phyloP scores from a whole-genome alignment of 129 eudicot genomes.

The Arctium lappa region DNA sequence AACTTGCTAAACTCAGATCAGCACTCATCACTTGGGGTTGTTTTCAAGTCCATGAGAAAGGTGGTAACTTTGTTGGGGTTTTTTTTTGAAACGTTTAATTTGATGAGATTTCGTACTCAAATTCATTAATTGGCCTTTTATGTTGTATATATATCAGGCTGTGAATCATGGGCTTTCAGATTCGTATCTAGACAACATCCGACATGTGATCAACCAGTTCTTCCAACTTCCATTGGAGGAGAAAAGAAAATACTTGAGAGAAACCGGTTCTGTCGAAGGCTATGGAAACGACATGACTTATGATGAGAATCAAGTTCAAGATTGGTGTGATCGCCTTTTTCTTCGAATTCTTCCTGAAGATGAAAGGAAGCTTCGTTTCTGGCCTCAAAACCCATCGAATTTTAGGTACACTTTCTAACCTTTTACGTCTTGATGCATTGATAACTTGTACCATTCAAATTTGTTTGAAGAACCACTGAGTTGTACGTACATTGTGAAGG shows the following conservation, averaged over 20 bases:
- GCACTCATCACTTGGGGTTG: slow-evolving; percentile 70
- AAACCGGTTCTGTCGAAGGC: slow-evolving; percentile 50
- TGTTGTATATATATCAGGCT: slow-evolving; percentile 39
- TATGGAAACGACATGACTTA: slow-evolving; percentile 61
- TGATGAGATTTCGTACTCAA: too few species aligned
- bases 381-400: slow-evolving; percentile 52
- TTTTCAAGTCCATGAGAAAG: slow-evolving; percentile 65
- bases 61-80: too few species aligned
- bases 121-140: too few species aligned
- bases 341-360: slow-evolving; percentile 45
- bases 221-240: slow-evolving; percentile 61
- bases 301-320: slow-evolving; percentile 52
- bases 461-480: not conserved
- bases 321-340: slow-evolving; percentile 70
- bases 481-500: slow-evolving; percentile 28
- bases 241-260: slow-evolving; percentile 49
- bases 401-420: slow-evolving; percentile 32
- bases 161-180: slow-evolving; percentile 45
- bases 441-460: not conserved
- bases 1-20: slow-evolving; percentile 45
- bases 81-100: too few species aligned
- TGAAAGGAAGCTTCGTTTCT: slow-evolving; percentile 35
- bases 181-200: slow-evolving; percentile 34
- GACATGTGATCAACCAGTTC: slow-evolving; percentile 43
- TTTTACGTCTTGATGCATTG: not conserved